These are phyloP conservation scores for Fusarium mangiferae DNA, from an alignment of 2,329 filamentous ascomycete genomes.

Conservation along the genomic window DNA sequence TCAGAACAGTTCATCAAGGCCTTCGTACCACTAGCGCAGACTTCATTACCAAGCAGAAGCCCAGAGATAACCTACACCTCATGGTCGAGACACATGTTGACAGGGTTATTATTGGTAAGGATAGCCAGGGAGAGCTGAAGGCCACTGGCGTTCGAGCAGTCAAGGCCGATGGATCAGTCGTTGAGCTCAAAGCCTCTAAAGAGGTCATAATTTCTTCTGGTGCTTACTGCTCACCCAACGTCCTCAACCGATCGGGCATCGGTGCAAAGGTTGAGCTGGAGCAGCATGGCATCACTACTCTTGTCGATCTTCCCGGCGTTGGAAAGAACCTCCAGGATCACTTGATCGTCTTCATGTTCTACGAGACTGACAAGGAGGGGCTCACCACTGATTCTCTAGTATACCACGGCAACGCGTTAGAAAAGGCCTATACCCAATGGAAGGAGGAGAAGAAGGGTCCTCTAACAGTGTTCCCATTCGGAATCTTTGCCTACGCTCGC, in stretches of 20 bases:
- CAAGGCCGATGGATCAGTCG: slow-evolving; percentile 54
- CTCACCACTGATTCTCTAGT: slow-evolving; percentile 65
- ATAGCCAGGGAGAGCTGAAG: slow-evolving; percentile 47
- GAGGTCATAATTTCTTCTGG: slow-evolving; percentile 57
- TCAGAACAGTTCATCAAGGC: slow-evolving; percentile 63
- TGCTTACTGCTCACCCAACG: slow-evolving; percentile 61
- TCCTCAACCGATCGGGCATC: slow-evolving; percentile 64
- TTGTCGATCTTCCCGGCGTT: slow-evolving; percentile 58
- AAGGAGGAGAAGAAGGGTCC: slow-evolving; percentile 67
- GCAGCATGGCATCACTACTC: slow-evolving; percentile 53
- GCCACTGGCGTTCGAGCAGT: slow-evolving; percentile 58
- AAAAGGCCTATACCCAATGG: slow-evolving; percentile 64
- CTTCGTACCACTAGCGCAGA: slow-evolving; percentile 64
- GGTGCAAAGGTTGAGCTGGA: slow-evolving; percentile 57
- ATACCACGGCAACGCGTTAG: slow-evolving; percentile 63
- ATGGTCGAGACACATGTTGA: slow-evolving; percentile 61
- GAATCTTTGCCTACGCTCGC: slow-evolving; percentile 70
- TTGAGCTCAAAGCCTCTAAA: slow-evolving; percentile 52
- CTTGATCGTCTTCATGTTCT: slow-evolving; percentile 67
- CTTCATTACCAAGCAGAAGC: slow-evolving; percentile 56
- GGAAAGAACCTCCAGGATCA: slow-evolving; percentile 64
- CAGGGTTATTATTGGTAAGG: slow-evolving; percentile 59
- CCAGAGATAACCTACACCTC: slow-evolving; percentile 58
- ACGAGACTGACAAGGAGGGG: slow-evolving; percentile 63
- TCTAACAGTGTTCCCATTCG: slow-evolving; percentile 71